These are phyloP conservation scores for Ogataea degrootiae DNA, from an alignment of 805 yeast species.

Conservation along the genomic window DNA sequence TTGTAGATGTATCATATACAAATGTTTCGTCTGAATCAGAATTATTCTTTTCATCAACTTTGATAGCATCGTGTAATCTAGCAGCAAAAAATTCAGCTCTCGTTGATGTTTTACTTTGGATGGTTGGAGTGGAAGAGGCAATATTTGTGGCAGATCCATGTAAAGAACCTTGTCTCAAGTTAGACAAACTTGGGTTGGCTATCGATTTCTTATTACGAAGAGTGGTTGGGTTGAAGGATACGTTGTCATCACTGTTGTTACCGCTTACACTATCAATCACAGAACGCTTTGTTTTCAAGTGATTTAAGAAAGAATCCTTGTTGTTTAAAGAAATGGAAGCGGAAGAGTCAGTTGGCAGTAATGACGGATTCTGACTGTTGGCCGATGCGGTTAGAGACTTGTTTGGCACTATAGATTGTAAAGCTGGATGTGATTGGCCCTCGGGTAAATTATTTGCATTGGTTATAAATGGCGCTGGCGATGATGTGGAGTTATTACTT, in stretches of 20 bases:
- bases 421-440: neutral
- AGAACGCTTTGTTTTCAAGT: conserved; percentile 20
- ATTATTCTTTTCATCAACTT: conserved; percentile 62
- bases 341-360: neutral
- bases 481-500: neutral
- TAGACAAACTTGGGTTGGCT: conserved; percentile 23
- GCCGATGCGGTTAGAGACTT: neutral
- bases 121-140: conserved; percentile 22
- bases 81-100: conserved; percentile 95
- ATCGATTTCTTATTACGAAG: conserved; percentile 12
- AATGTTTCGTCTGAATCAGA: conserved; percentile 93
- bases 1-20: conserved; percentile 67
- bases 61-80: conserved; percentile 88
- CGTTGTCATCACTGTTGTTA: conserved; percentile 4
- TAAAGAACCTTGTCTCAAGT: conserved; percentile 20
- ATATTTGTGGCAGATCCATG: conserved; percentile 18
- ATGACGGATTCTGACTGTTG: neutral
- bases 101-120: conserved; percentile 51
- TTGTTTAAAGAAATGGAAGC: neutral
- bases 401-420: neutral
- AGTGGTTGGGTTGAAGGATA: conserved; percentile 1
- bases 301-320: conserved; percentile 17
- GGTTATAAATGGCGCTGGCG: neutral
- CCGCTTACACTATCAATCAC: conserved; percentile 12
- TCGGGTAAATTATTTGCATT: neutral